Conservation (phyloP, 768 basidiomycete species). For the Lentinus brumalis region DNA sequence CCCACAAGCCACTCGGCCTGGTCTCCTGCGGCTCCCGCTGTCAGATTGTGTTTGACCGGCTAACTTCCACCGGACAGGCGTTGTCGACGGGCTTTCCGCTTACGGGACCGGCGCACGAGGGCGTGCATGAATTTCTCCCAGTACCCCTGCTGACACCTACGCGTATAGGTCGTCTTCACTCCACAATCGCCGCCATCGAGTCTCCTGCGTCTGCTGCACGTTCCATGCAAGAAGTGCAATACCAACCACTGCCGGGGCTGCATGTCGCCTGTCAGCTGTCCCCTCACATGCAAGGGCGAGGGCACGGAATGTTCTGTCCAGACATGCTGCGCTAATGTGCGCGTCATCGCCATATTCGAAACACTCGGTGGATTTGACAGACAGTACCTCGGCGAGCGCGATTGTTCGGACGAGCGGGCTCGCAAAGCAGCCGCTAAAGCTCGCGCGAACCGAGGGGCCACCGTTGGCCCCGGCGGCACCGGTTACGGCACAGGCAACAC, state of each 20-base stretch:
- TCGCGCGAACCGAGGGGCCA: constrained; percentile 15
- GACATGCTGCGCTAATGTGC: constrained; percentile 48
- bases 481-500: constrained; percentile 43
- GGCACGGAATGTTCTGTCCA: constrained; percentile 40
- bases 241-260: constrained; percentile 54
- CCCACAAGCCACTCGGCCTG: too few relatives aligned
- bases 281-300: constrained; percentile 44
- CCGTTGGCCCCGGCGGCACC: constrained; percentile 55
- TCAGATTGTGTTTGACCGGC: too few relatives aligned
- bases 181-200: constrained; percentile 18
- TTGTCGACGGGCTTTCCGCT: too few relatives aligned
- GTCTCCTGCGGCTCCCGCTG: too few relatives aligned
- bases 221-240: constrained; percentile 43
- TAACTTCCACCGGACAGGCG: too few relatives aligned
- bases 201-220: constrained; percentile 44
- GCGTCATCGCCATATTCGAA: constrained; percentile 55
- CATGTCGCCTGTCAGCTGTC: constrained; percentile 41
- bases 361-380: constrained; percentile 50
- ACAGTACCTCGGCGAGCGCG: constrained; percentile 44
- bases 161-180: constrained; percentile 32
- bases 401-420: constrained; percentile 42
- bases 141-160: neutral
- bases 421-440: constrained; percentile 31
- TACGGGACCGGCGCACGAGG: too few relatives aligned
- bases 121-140: too few relatives aligned